Conservation (phyloP, 2,329 filamentous ascomycete species). For the Thielaviopsis ethacetica region DNA sequence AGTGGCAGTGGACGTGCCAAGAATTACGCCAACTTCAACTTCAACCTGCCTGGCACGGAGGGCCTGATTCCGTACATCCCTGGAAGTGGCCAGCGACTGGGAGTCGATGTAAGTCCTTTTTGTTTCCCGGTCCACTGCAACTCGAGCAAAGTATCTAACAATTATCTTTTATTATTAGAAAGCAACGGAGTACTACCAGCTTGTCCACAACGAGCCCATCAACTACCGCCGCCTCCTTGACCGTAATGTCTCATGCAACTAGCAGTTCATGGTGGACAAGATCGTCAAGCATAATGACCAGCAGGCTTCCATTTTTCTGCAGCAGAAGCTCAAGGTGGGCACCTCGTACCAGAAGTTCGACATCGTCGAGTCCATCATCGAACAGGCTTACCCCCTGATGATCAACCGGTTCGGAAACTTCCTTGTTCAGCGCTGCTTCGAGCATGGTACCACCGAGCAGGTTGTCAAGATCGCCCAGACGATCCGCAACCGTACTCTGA, state of each 20-base stretch:
- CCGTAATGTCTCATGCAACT: conserved; percentile 92
- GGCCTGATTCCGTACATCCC: not conserved
- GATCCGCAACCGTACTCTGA: conserved; percentile 86
- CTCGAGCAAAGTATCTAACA: not conserved
- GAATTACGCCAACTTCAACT: not conserved
- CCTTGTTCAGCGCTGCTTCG: conserved; percentile 94
- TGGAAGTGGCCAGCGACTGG: not conserved
- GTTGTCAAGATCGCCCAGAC: conserved; percentile 87
- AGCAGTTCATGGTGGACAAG: conserved; percentile 99
- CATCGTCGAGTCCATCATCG: conserved; percentile 90
- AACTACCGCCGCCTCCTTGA: conserved; percentile 94
- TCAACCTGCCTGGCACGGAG: not conserved
- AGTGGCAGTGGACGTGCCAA: not conserved
- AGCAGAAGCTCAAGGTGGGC: conserved; percentile 96
- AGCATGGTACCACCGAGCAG: conserved; percentile 90
- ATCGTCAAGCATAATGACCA: conserved; percentile 99
- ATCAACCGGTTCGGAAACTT: conserved; percentile 98
- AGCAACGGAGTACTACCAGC: not conserved
- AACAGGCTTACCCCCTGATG: conserved; percentile 90
- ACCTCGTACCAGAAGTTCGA: conserved; percentile 92
- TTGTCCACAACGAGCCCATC: conserved; percentile 56
- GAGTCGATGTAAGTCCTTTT: conserved; percentile 2
- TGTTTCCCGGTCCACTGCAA: not conserved
- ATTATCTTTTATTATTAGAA: not conserved
- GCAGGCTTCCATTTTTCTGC: conserved; percentile 94